These are phyloP conservation scores for Leishmania arabica DNA, from an alignment of 208 protist species.

Conservation along the genomic window DNA sequence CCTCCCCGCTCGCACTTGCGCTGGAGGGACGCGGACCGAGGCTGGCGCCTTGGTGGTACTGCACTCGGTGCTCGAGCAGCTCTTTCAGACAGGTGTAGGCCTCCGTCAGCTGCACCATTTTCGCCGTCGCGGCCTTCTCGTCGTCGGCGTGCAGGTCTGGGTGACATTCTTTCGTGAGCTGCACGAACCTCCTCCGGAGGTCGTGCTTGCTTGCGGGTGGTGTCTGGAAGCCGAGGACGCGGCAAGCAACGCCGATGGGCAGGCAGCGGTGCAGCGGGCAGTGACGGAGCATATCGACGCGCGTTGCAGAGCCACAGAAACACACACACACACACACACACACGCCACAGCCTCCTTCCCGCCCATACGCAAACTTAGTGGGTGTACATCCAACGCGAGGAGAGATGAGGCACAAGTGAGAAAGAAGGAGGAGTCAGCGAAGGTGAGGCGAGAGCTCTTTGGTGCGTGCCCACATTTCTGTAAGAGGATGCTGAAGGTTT, in stretches of 20 bases:
- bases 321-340: background rate
- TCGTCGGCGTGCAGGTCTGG: conserved; percentile 59
- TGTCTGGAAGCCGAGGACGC: conserved; percentile 53
- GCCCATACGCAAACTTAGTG: background rate
- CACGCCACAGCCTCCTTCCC: background rate
- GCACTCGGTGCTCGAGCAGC: conserved; percentile 56
- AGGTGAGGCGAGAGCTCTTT: background rate
- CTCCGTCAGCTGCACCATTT: conserved; percentile 69
- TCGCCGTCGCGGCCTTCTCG: conserved; percentile 38
- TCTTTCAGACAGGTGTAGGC: conserved; percentile 69
- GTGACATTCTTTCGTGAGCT: conserved; percentile 73
- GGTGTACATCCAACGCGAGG: background rate
- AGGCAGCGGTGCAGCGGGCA: conserved; percentile 37
- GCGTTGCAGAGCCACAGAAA: background rate
- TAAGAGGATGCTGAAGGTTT: background rate
- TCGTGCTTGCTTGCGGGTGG: conserved; percentile 56
- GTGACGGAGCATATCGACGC: conserved; percentile 36
- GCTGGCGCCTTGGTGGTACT: conserved; percentile 5
- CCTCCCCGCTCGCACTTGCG: background rate
- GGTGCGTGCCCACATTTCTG: background rate
- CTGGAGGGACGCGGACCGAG: background rate
- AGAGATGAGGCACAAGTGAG: background rate
- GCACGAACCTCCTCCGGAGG: conserved; percentile 71
- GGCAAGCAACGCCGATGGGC: conserved; percentile 61
- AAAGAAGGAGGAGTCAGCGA: too few species aligned